phyloP scores from a whole-genome alignment of 345 rosid genomes.

The Kernera saxatilis region DNA sequence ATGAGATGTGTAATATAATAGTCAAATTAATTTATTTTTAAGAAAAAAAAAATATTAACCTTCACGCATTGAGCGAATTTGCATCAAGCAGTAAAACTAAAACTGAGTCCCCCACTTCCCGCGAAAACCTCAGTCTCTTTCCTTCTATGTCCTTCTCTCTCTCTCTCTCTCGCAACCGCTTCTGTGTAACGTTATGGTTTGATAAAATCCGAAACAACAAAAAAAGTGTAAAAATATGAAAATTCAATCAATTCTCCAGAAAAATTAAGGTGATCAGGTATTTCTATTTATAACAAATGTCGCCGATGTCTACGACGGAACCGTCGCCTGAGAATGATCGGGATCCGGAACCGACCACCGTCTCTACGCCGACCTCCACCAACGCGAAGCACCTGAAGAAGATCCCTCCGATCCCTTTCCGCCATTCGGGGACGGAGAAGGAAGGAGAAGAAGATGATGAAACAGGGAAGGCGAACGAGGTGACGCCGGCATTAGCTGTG shows the following conservation, averaged over 20 bases:
- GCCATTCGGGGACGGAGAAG: constrained; percentile 20
- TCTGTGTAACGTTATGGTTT: constrained; percentile 19
- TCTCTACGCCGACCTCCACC: constrained; percentile 19
- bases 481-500: neutral
- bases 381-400: constrained; percentile 48
- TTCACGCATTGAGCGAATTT: neutral
- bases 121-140: constrained; percentile 50
- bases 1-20: neutral
- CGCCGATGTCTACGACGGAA: constrained; percentile 34
- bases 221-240: constrained; percentile 11
- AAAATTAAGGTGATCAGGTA: neutral
- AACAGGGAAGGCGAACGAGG: constrained; percentile 11
- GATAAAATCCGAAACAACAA: neutral
- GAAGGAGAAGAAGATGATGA: constrained; percentile 4
- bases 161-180: constrained; percentile 20
- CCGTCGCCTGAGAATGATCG: constrained; percentile 25
- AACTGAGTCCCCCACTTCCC: constrained; percentile 39
- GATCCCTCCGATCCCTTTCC: constrained; percentile 53
- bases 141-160: neutral
- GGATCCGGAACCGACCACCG: constrained; percentile 15
- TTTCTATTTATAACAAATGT: neutral
- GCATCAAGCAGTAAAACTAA: neutral
- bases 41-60: neutral
- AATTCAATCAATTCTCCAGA: neutral
- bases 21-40: neutral